Evolutionary conservation across 352 stramenopile species (phyloP).

Genomic region (Phytopythium litorale): DNA sequence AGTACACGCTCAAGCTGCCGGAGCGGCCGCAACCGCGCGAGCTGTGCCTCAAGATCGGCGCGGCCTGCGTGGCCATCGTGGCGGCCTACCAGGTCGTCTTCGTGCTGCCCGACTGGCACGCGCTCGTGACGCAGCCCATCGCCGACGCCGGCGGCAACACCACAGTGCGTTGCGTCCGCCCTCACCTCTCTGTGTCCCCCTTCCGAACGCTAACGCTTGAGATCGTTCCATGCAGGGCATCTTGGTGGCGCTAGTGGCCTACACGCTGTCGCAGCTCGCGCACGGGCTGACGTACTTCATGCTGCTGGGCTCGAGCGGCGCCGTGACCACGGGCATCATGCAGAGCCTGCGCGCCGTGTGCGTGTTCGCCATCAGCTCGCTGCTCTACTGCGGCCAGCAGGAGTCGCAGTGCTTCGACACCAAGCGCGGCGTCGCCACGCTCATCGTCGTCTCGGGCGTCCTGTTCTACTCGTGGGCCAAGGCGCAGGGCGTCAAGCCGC

Average conservation of each 20-base stretch:
- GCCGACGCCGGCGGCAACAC: slow-evolving; percentile 68
- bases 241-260: slow-evolving; percentile 51
- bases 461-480: slow-evolving; percentile 88
- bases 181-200: neutral
- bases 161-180: slow-evolving; percentile 11
- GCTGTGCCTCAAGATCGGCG: slow-evolving; percentile 77
- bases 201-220: neutral
- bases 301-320: slow-evolving; percentile 73
- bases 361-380: slow-evolving; percentile 78
- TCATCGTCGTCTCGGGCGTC: slow-evolving; percentile 76
- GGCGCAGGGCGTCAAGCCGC: slow-evolving; percentile 41
- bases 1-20: slow-evolving; percentile 79
- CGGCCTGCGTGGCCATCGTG: slow-evolving; percentile 68
- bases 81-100: slow-evolving; percentile 77
- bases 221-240: slow-evolving; percentile 27
- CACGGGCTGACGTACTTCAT: slow-evolving; percentile 86
- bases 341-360: slow-evolving; percentile 84
- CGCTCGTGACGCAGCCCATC: slow-evolving; percentile 72
- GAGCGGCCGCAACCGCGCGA: slow-evolving; percentile 71
- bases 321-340: slow-evolving; percentile 86
- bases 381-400: slow-evolving; percentile 81
- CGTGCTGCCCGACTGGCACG: slow-evolving; percentile 72
- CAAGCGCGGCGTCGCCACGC: slow-evolving; percentile 74
- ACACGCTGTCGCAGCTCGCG: slow-evolving; percentile 77
- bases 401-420: slow-evolving; percentile 86